These are phyloP conservation scores for Skeletonema potamos DNA, from an alignment of 108 stramenopile genomes.

Conservation along the genomic window DNA sequence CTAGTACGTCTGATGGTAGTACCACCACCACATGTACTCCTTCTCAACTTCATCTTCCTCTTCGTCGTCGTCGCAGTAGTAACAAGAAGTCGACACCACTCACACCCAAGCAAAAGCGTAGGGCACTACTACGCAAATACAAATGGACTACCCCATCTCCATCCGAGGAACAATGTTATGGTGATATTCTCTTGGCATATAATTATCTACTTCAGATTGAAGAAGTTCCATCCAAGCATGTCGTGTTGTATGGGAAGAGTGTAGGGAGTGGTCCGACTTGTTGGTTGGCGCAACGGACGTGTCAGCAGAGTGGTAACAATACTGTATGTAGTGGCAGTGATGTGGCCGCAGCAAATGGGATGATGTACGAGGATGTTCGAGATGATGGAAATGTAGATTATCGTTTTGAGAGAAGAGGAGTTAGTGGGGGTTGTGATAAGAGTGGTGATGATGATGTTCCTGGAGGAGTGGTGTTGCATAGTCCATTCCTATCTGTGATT, in stretches of 20 bases:
- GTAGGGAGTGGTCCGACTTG: conserved; percentile 73
- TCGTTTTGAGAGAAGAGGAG: background rate
- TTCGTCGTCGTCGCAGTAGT: background rate
- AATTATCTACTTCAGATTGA: conserved; percentile 53
- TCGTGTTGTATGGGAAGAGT: conserved; percentile 74
- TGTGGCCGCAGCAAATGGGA: background rate
- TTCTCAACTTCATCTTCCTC: background rate
- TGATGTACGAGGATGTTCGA: conserved; percentile 3
- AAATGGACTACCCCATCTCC: conserved; percentile 28
- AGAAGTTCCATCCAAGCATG: conserved; percentile 49
- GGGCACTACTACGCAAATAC: conserved; percentile 9
- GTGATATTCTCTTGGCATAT: conserved; percentile 74
- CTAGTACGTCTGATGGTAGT: background rate
- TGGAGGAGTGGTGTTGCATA: conserved; percentile 67
- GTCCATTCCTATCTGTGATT: conserved; percentile 61
- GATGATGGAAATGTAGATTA: background rate
- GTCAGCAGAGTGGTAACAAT: background rate
- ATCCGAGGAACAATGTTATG: conserved; percentile 65
- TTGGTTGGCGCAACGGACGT: conserved; percentile 60
- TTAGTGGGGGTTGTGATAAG: background rate
- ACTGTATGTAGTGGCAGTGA: background rate
- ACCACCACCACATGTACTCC: background rate
- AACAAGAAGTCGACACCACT: background rate
- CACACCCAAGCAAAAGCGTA: conserved; percentile 5
- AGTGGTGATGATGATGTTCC: background rate